Percentiles rank a stretch among this genome's conserved stretches.
These are phyloP conservation scores for Candida silvatica DNA, from an alignment of 805 yeast genomes.

Conservation along the genomic window DNA sequence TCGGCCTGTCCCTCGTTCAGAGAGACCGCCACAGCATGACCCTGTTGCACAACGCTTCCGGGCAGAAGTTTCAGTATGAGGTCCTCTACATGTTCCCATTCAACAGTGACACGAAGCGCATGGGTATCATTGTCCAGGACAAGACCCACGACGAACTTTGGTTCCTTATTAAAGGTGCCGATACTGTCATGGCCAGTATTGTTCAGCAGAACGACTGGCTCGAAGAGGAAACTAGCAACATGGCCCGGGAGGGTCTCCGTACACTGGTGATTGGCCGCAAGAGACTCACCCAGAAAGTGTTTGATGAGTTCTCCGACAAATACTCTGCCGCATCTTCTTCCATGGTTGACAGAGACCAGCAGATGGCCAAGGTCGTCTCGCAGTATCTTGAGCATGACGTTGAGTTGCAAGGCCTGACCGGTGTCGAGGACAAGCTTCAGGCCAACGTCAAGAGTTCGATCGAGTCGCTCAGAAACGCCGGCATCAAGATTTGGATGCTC, in stretches of 20 bases:
- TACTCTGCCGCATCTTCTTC: constrained; percentile 69
- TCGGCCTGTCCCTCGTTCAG: constrained; percentile 71
- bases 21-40: constrained; percentile 78
- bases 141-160: constrained; percentile 57
- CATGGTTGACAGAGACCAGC: constrained; percentile 71
- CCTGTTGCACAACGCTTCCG: constrained; percentile 52
- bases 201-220: constrained; percentile 91
- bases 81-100: constrained; percentile 86
- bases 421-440: constrained; percentile 95
- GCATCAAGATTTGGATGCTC: constrained; percentile 96
- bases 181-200: constrained; percentile 79
- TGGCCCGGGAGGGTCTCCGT: constrained; percentile 97
- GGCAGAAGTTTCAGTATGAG: constrained; percentile 45
- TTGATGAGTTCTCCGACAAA: constrained; percentile 53
- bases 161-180: constrained; percentile 95
- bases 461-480: constrained; percentile 91
- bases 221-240: constrained; percentile 93
- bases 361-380: constrained; percentile 59
- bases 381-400: constrained; percentile 73
- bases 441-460: constrained; percentile 85
- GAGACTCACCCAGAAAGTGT: constrained; percentile 43
- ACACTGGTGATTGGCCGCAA: constrained; percentile 92
- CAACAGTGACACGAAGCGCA: constrained; percentile 89
- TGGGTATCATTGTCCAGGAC: constrained; percentile 83
- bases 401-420: constrained; percentile 86